Conservation (phyloP, 2,329 filamentous ascomycete species). For the Hirsutella thompsonii region DNA sequence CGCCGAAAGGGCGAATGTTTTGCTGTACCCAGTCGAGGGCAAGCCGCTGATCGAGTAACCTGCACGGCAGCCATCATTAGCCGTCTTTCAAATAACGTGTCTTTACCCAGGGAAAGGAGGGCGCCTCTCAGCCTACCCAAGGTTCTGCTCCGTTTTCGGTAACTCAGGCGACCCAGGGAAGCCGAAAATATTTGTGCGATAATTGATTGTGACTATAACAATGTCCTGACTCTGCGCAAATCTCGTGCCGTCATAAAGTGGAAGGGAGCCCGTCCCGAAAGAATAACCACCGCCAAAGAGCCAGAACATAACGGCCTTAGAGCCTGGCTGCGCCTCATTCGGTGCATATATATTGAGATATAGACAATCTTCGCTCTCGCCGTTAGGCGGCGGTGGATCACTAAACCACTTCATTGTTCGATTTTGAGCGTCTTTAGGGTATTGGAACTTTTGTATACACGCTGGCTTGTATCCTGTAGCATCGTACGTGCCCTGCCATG, state of each 20-base stretch:
- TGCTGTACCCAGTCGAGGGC: slow-evolving; percentile 46
- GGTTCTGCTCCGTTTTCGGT: slow-evolving; percentile 1
- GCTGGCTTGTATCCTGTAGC: slow-evolving; percentile 11
- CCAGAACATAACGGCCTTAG: slow-evolving; percentile 30
- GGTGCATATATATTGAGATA: slow-evolving; percentile 20
- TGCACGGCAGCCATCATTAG: neutral
- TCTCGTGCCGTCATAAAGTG: slow-evolving; percentile 25
- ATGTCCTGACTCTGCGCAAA: slow-evolving; percentile 28
- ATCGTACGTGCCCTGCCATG: slow-evolving; percentile 10
- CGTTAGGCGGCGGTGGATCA: slow-evolving; percentile 10
- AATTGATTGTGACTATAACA: slow-evolving; percentile 33
- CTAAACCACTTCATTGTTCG: slow-evolving; percentile 9
- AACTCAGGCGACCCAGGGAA: slow-evolving; percentile 16
- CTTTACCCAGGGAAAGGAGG: neutral
- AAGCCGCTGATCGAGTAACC: slow-evolving; percentile 34
- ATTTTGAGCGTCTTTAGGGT: slow-evolving; percentile 7
- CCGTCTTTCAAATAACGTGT: too few relatives aligned
- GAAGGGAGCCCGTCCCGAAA: slow-evolving; percentile 20
- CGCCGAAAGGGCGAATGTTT: slow-evolving; percentile 50
- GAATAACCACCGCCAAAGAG: slow-evolving; percentile 27
- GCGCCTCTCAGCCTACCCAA: neutral
- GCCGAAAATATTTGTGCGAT: slow-evolving; percentile 27
- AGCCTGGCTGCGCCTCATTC: slow-evolving; percentile 5
- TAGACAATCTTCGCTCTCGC: slow-evolving; percentile 19
- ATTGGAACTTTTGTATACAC: slow-evolving; percentile 14